Evolutionary conservation across 176 grass and related monocot genomes (phyloP).

Genomic region (Eremochloa ophiuroides): DNA sequence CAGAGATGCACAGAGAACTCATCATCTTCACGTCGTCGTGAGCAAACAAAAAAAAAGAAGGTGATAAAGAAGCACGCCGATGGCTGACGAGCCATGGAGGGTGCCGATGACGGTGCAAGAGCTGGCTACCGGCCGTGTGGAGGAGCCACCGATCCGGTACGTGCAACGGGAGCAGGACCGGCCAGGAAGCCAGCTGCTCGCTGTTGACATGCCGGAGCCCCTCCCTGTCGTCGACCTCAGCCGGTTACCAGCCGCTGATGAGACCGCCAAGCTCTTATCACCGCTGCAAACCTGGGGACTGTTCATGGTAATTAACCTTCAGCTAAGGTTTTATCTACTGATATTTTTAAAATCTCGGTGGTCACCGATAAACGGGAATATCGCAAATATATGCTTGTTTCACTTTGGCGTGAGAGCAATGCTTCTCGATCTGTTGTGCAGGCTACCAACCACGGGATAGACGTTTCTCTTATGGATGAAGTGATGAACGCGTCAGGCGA

Average conservation of each 20-base stretch:
- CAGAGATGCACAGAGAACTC: too few species aligned
- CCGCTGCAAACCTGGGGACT: constrained; percentile 45
- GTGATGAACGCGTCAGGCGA: constrained; percentile 23
- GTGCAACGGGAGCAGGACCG: constrained; percentile 1
- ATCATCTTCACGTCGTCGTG: too few species aligned
- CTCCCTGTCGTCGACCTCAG: constrained; percentile 35
- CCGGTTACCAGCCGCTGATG: background rate
- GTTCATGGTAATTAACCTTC: constrained; percentile 11
- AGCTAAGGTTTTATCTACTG: too few species aligned
- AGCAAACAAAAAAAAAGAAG: too few species aligned
- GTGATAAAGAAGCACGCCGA: background rate
- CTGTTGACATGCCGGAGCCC: background rate
- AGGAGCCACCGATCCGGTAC: constrained; percentile 37
- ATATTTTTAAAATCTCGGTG: too few species aligned
- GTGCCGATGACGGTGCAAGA: constrained; percentile 23
- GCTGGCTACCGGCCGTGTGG: background rate
- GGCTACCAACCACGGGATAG: constrained; percentile 46
- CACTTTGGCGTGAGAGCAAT: background rate
- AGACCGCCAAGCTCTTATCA: constrained; percentile 29
- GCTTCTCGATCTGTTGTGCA: background rate
- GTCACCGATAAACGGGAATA: too few species aligned
- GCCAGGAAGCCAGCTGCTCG: background rate
- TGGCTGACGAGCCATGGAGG: background rate
- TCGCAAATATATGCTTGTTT: background rate
- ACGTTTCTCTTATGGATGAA: constrained; percentile 37